Evolutionary conservation across 2,329 filamentous ascomycete species (phyloP), one percentile per base, ranked within the genome.

Genomic region (Sphaerostilbella broomeana): DNA sequence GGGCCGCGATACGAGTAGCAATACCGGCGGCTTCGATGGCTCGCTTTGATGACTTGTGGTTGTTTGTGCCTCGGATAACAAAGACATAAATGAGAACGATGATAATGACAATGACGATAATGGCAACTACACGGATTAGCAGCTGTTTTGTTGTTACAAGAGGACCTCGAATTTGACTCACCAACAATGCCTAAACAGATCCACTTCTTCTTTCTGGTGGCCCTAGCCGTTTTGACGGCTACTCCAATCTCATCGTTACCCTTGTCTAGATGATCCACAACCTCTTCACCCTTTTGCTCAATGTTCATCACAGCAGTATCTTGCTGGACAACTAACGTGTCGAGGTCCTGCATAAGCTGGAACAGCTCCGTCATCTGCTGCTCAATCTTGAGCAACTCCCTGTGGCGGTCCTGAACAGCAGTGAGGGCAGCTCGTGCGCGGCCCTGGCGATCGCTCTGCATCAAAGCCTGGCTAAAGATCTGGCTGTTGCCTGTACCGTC

Each of bases 161-260:
- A 12, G 16, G 9, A 20, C 5, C 13, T 11, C n/a, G 8, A 26
- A 5, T 11, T 17, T 10, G 21, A 56, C 74, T 51, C 68, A 78
- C 74, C 67, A 52, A 72, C 67, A 55, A 95, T 86, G 54, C 82
- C 80, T 51, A 95, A 67, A 71, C 88, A 95, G 60, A 85, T 89
- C 89, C 88, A 95, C 84, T 95, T 95, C 87, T 94, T 94, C 69
- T 80, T 86, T 51, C 86, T 76, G 35, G 84, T 86, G 52, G 79
- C 77, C 59, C 83, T 74, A 7, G 90, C 90, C 51, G 86, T 94
- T 45, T 75, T 72, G 47, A 95, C 84, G 10, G 89, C 89, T n/a
- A 75, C 76, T 26, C 74, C 79, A 44, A 97, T 84, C 62, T 95
- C 79, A 47, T 79, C 75, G 57, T 92, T 95, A 48, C 83, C 90